Evolutionary conservation across 1,284 basidiomycete species (phyloP).

Genomic region (Anthracocystis setariae): DNA sequence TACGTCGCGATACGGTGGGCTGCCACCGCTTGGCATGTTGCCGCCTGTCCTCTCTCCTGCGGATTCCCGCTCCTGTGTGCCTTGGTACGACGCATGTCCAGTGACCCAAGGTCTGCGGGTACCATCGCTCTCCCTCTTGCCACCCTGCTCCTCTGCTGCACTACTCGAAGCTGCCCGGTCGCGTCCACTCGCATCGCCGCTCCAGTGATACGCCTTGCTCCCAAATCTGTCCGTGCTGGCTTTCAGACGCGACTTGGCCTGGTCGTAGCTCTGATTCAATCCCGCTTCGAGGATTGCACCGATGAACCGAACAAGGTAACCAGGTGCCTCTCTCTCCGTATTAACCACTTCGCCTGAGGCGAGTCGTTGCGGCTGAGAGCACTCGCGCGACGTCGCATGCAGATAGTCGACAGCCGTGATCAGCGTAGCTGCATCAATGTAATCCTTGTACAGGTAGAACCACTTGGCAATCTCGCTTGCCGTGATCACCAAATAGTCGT

Average conservation of each 20-base stretch:
- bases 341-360: constrained; percentile 38
- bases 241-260: constrained; percentile 11
- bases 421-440: constrained; percentile 30
- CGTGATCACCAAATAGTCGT: constrained; percentile 47
- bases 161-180: constrained; percentile 5
- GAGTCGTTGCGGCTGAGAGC: constrained; percentile 36
- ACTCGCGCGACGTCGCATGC: constrained; percentile 30
- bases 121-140: constrained; percentile 4
- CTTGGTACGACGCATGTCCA: constrained; percentile 6
- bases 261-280: constrained; percentile 35
- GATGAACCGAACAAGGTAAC: constrained; percentile 40
- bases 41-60: neutral
- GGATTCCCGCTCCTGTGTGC: constrained; percentile 6
- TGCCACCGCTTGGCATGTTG: constrained; percentile 4
- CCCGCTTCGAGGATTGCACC: constrained; percentile 39
- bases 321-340: constrained; percentile 47
- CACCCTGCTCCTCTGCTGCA: constrained; percentile 6
- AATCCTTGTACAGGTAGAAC: constrained; percentile 43
- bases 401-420: constrained; percentile 24
- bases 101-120: constrained; percentile 12
- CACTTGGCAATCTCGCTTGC: constrained; percentile 46
- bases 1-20: constrained; percentile 23
- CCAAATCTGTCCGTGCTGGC: constrained; percentile 10
- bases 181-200: neutral
- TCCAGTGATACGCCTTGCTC: constrained; percentile 6